phyloP scores from a whole-genome alignment of 306 rosid genomes.

The Arachis stenosperma region DNA sequence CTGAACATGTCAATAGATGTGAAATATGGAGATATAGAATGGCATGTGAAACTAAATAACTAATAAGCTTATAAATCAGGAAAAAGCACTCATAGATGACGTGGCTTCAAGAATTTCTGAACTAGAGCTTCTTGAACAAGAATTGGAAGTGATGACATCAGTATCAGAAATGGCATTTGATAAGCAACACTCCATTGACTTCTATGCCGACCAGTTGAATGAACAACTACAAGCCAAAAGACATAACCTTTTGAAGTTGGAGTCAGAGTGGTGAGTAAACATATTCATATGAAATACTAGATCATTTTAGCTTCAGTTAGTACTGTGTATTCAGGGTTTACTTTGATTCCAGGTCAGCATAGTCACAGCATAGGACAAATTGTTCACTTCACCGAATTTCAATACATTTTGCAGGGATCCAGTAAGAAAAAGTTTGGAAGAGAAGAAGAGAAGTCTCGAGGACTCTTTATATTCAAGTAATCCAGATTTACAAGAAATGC shows the following conservation, averaged over 20 bases:
- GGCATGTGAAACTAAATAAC: slow-evolving; percentile 25
- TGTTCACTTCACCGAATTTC: slow-evolving; percentile 30
- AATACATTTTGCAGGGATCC: slow-evolving; percentile 62
- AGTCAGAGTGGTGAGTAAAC: slow-evolving; percentile 61
- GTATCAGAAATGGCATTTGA: slow-evolving; percentile 60
- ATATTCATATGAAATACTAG: slow-evolving; percentile 10
- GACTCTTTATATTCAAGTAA: slow-evolving; percentile 57
- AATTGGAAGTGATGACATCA: slow-evolving; percentile 59
- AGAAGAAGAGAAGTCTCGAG: slow-evolving; percentile 65
- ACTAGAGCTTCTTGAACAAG: slow-evolving; percentile 63
- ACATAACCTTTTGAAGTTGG: slow-evolving; percentile 53
- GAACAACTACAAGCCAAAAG: slow-evolving; percentile 55
- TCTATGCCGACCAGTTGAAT: slow-evolving; percentile 56
- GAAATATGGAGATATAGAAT: slow-evolving; percentile 22
- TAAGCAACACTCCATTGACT: slow-evolving; percentile 60
- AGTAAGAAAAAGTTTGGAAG: slow-evolving; percentile 64
- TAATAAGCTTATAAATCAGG: slow-evolving; percentile 47
- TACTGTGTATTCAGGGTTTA: not conserved
- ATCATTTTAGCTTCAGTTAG: not conserved
- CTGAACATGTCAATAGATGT: slow-evolving; percentile 31
- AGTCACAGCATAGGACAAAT: not conserved
- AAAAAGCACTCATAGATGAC: slow-evolving; percentile 49
- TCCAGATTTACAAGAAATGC: slow-evolving; percentile 61
- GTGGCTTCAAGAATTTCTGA: slow-evolving; percentile 47
- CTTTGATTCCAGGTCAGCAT: slow-evolving; percentile 24